Evolutionary conservation across 176 grass and related monocot genomes (phyloP).

Genomic region (Cenchrus americanus): DNA sequence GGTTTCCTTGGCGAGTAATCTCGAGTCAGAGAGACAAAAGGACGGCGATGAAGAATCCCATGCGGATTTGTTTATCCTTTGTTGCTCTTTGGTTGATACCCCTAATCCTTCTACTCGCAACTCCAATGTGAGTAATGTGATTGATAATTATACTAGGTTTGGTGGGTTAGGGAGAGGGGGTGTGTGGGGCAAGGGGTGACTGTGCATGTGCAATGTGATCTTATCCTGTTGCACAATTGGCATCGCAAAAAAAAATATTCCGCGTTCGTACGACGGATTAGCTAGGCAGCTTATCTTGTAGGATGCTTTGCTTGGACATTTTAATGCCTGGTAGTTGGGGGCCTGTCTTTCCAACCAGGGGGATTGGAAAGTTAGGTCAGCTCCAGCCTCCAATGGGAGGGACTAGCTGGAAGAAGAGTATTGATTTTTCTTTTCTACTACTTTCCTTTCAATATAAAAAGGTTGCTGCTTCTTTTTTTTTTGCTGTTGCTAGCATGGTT

Average conservation of each 20-base stretch:
- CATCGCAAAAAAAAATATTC: slow-evolving; percentile 43
- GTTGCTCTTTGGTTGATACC: background rate
- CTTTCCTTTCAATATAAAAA: background rate
- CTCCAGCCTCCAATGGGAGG: background rate
- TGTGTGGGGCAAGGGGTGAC: slow-evolving; percentile 8
- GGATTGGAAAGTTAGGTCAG: slow-evolving; percentile 34
- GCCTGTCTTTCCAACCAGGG: slow-evolving; percentile 43
- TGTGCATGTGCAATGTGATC: slow-evolving; percentile 53
- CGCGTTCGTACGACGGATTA: slow-evolving; percentile 37
- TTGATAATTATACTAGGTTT: slow-evolving; percentile 31
- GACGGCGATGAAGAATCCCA: slow-evolving; percentile 21
- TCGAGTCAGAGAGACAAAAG: slow-evolving; percentile 5
- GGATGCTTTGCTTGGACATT: slow-evolving; percentile 44
- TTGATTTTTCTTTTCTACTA: background rate
- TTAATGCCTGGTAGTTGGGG: slow-evolving; percentile 42
- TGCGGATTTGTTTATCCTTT: background rate
- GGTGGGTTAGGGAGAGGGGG: background rate
- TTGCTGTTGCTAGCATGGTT: background rate
- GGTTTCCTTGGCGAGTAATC: slow-evolving; percentile 8
- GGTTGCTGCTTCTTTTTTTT: background rate
- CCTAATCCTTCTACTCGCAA: background rate
- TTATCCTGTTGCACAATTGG: slow-evolving; percentile 51
- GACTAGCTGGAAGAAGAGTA: slow-evolving; percentile 19
- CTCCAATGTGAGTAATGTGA: slow-evolving; percentile 15
- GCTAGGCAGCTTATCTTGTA: slow-evolving; percentile 32